phyloP scores from a whole-genome alignment of 2,329 filamentous ascomycete species.

The Phaeosphaeria sp. region DNA sequence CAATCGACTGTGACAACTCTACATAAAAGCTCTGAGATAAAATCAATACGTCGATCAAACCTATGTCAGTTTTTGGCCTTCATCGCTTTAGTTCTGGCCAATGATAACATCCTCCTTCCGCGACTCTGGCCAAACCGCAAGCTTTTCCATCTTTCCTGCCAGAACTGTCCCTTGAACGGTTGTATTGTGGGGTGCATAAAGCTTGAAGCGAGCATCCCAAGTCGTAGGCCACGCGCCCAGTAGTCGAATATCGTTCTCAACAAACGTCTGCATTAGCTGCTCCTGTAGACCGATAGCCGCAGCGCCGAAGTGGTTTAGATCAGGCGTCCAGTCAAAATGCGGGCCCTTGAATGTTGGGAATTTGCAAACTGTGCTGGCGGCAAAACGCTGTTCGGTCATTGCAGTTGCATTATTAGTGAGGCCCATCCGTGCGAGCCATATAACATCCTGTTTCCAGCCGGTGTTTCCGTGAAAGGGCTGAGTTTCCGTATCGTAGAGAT shows the following conservation, averaged over 20 bases:
- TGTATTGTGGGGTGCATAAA: background rate
- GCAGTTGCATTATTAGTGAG: background rate
- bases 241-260: slow-evolving; percentile 1
- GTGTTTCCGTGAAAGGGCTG: background rate
- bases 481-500: background rate
- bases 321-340: background rate
- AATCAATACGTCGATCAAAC: background rate
- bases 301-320: background rate
- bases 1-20: no score
- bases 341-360: background rate
- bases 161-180: background rate
- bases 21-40: background rate
- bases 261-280: background rate
- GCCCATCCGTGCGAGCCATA: background rate
- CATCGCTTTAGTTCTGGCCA: background rate
- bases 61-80: background rate
- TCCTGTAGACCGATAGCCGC: background rate
- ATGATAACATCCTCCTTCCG: background rate
- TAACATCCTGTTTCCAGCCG: slow-evolving; percentile 1
- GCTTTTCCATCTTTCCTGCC: background rate
- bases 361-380: background rate
- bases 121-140: background rate
- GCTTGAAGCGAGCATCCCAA: background rate
- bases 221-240: background rate
- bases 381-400: background rate